These are phyloP conservation scores for Komagataella pseudopastoris DNA, from an alignment of 805 yeast species.

Conservation along the genomic window DNA sequence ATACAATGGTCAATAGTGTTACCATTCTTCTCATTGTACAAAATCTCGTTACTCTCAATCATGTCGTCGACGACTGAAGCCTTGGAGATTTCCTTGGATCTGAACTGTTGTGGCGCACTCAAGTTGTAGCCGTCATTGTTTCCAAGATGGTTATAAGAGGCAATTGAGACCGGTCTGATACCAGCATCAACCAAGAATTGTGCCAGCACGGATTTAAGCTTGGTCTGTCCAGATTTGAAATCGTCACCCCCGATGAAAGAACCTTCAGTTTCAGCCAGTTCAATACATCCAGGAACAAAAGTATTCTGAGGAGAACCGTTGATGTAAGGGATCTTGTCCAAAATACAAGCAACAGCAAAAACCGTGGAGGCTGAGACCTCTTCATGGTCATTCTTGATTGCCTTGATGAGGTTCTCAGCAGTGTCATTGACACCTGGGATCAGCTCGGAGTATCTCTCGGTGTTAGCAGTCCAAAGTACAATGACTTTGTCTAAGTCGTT, in stretches of 20 bases:
- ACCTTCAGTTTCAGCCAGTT: constrained; percentile 67
- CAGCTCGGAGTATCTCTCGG: constrained; percentile 82
- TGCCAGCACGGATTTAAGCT: constrained; percentile 89
- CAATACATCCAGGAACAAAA: constrained; percentile 89
- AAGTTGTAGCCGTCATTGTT: constrained; percentile 92
- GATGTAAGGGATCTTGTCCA: constrained; percentile 81
- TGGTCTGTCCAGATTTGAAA: constrained; percentile 94
- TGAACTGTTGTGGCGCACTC: constrained; percentile 85
- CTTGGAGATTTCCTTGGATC: constrained; percentile 91
- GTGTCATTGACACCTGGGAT: constrained; percentile 78
- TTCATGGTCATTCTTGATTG: constrained; percentile 66
- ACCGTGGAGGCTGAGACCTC: constrained; percentile 91
- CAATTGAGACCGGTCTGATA: constrained; percentile 86
- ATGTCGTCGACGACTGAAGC: constrained; percentile 90
- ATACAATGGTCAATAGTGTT: constrained; percentile 82
- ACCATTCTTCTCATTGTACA: constrained; percentile 73
- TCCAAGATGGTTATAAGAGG: constrained; percentile 93
- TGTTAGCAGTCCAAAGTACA: constrained; percentile 94
- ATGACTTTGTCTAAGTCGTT: constrained; percentile 77
- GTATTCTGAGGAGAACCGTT: constrained; percentile 98
- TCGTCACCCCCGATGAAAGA: constrained; percentile 93
- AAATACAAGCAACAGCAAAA: constrained; percentile 85
- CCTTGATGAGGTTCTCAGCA: constrained; percentile 57
- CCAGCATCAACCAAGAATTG: constrained; percentile 96
- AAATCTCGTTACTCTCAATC: constrained; percentile 72